Percentiles rank a stretch among this genome's conserved stretches.
Evolutionary conservation across 2,329 filamentous ascomycete genomes (phyloP).

Genomic region (Aspergillus quadrilineatus): DNA sequence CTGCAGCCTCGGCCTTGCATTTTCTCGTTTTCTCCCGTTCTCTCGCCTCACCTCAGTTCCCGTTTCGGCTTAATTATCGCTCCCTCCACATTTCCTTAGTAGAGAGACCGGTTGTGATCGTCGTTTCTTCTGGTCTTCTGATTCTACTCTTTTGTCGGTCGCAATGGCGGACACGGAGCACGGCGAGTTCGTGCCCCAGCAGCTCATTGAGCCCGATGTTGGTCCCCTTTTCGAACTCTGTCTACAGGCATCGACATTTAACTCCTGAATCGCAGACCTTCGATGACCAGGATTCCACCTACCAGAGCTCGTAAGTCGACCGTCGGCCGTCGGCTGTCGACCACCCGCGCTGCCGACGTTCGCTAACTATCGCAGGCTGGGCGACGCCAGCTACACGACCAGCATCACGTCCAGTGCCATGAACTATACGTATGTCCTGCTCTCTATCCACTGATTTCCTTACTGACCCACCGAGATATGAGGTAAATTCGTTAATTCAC

Average conservation of each 20-base stretch:
- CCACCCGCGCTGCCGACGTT: background rate
- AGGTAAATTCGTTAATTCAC: slow-evolving; percentile 21
- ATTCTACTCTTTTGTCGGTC: background rate
- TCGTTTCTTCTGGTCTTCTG: background rate
- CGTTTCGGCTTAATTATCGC: background rate
- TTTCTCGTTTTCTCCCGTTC: background rate
- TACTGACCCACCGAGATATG: slow-evolving; percentile 28
- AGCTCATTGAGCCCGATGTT: slow-evolving; percentile 30
- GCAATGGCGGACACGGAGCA: slow-evolving; percentile 1
- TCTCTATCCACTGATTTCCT: background rate
- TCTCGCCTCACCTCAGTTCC: background rate
- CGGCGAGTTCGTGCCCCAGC: background rate
- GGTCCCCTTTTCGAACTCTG: slow-evolving; percentile 11
- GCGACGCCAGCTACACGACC: slow-evolving; percentile 30
- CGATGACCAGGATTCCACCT: slow-evolving; percentile 29
- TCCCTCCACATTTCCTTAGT: background rate
- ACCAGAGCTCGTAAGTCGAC: slow-evolving; percentile 27
- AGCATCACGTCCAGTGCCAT: slow-evolving; percentile 33
- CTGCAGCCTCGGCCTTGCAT: background rate
- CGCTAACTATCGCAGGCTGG: slow-evolving; percentile 19
- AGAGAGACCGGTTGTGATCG: background rate
- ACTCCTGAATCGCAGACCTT: slow-evolving; percentile 18
- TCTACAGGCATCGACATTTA: background rate
- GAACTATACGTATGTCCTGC: slow-evolving; percentile 30
- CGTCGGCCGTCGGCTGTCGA: background rate